These are phyloP conservation scores for Cornus controversa DNA, from an alignment of 148 eudicot genomes.

Conservation along the genomic window DNA sequence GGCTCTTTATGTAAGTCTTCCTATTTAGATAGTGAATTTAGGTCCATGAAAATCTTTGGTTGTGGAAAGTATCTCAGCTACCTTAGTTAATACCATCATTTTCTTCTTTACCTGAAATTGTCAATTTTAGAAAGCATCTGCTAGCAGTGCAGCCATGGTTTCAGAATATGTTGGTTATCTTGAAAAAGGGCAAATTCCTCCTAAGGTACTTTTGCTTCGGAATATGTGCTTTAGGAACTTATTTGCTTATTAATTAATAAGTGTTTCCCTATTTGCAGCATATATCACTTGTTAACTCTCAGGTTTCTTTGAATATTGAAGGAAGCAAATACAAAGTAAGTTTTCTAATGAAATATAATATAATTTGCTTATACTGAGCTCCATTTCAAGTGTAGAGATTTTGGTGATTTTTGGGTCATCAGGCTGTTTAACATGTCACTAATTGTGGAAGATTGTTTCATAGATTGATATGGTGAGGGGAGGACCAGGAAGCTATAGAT, in stretches of 20 bases:
- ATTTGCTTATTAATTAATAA: not conserved
- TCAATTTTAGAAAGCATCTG: constrained; percentile 82
- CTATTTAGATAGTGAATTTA: constrained; percentile 5
- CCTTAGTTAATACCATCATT: not conserved
- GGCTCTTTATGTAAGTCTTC: constrained; percentile 81
- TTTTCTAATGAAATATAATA: constrained; percentile 3
- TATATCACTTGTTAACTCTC: constrained; percentile 91
- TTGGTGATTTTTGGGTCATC: not conserved
- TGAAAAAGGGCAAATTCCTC: constrained; percentile 98
- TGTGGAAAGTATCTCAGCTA: constrained; percentile 3
- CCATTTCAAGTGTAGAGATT: not conserved
- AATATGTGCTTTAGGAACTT: constrained; percentile 1
- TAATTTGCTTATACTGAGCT: too few relatives aligned
- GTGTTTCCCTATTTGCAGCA: constrained; percentile 62
- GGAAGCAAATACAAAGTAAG: constrained; percentile 98
- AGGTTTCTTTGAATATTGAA: constrained; percentile 91
- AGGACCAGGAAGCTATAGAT: constrained; percentile 92
- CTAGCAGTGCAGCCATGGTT: constrained; percentile 97
- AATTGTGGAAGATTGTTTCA: constrained; percentile 2
- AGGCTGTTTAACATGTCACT: constrained; percentile 6
- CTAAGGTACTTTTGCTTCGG: constrained; percentile 56
- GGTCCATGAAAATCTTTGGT: not conserved
- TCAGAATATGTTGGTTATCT: constrained; percentile 96
- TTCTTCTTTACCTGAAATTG: constrained; percentile 9
- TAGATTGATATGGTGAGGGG: constrained; percentile 92